Conservation (phyloP, 2,329 filamentous ascomycete species). For the Acrodontium crateriforme region DNA sequence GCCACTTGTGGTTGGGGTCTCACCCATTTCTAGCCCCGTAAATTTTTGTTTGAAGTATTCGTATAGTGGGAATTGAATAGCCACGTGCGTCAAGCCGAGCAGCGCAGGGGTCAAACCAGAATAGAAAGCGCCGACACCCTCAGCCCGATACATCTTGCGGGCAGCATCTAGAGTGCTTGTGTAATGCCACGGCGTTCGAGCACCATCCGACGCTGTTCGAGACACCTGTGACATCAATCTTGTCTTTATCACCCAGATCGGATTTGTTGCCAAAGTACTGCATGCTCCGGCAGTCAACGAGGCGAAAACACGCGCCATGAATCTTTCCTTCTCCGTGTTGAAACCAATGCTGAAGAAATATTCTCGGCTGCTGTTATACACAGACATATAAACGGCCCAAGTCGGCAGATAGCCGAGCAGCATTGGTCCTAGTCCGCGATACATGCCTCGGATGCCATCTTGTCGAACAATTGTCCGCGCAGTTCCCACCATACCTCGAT, state of each 20-base stretch:
- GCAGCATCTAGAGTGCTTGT: slow-evolving; percentile 79
- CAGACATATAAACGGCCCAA: slow-evolving; percentile 95
- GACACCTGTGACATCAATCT: slow-evolving; percentile 88
- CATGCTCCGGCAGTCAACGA: slow-evolving; percentile 83
- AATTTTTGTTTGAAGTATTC: slow-evolving; percentile 85
- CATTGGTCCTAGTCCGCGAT: slow-evolving; percentile 86
- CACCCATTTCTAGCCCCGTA: slow-evolving; percentile 79
- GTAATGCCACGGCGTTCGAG: slow-evolving; percentile 78
- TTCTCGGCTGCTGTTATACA: slow-evolving; percentile 81
- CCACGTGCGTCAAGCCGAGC: slow-evolving; percentile 84
- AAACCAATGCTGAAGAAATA: slow-evolving; percentile 48
- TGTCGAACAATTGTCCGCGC: slow-evolving; percentile 73
- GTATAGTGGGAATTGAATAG: slow-evolving; percentile 92
- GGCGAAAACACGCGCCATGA: slow-evolving; percentile 72
- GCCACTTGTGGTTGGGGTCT: slow-evolving; percentile 44
- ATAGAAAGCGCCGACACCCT: slow-evolving; percentile 85
- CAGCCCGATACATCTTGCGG: slow-evolving; percentile 85
- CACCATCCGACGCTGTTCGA: slow-evolving; percentile 37
- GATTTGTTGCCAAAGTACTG: slow-evolving; percentile 89
- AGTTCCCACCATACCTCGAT: slow-evolving; percentile 78
- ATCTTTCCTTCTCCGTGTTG: slow-evolving; percentile 37
- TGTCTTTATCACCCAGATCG: slow-evolving; percentile 99
- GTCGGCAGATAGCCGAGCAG: slow-evolving; percentile 91
- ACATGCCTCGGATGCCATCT: slow-evolving; percentile 81
- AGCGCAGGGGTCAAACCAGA: slow-evolving; percentile 86